phyloP scores from a whole-genome alignment of 805 yeast genomes.

The Wickerhamomyces pijperi region DNA sequence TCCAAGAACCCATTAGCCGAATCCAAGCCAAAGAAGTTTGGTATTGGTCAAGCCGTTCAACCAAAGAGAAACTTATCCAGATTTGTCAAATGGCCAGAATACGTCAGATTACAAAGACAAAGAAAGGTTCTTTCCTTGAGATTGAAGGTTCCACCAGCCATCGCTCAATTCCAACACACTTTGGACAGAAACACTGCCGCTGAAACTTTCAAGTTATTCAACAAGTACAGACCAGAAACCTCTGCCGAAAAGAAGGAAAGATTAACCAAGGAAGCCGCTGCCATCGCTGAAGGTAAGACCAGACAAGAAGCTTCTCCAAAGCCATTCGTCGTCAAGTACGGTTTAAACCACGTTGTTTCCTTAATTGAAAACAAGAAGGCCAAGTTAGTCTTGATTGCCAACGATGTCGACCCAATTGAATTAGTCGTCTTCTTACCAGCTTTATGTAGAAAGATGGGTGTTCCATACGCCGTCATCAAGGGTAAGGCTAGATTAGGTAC shows the following conservation, averaged over 20 bases:
- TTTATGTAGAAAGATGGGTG: slow-evolving; percentile 98
- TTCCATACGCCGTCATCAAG: slow-evolving; percentile 96
- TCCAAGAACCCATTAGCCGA: slow-evolving; percentile 80
- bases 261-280: slow-evolving; percentile 97
- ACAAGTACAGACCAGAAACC: slow-evolving; percentile 99
- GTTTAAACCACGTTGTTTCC: slow-evolving; percentile 98
- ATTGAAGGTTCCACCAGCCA: slow-evolving; percentile 98
- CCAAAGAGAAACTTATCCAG: slow-evolving; percentile 94
- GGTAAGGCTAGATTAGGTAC: slow-evolving; percentile 99
- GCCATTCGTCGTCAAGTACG: slow-evolving; percentile 96
- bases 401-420: slow-evolving; percentile 99
- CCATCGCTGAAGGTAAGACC: slow-evolving; percentile 95
- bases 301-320: slow-evolving; percentile 94
- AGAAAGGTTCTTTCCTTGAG: slow-evolving; percentile 91
- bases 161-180: slow-evolving; percentile 91
- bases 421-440: slow-evolving; percentile 96
- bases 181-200: slow-evolving; percentile 99
- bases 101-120: slow-evolving; percentile 97
- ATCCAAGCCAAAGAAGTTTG: slow-evolving; percentile 85
- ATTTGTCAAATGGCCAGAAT: slow-evolving; percentile 98
- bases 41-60: slow-evolving; percentile 93
- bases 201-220: slow-evolving; percentile 91
- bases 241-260: slow-evolving; percentile 97
- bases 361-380: slow-evolving; percentile 98
- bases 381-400: slow-evolving; percentile 91